Evolutionary conservation across 805 yeast genomes (phyloP), one percentile per base, ranked within the genome.

Genomic region (Pichia sporocuriosa): DNA sequence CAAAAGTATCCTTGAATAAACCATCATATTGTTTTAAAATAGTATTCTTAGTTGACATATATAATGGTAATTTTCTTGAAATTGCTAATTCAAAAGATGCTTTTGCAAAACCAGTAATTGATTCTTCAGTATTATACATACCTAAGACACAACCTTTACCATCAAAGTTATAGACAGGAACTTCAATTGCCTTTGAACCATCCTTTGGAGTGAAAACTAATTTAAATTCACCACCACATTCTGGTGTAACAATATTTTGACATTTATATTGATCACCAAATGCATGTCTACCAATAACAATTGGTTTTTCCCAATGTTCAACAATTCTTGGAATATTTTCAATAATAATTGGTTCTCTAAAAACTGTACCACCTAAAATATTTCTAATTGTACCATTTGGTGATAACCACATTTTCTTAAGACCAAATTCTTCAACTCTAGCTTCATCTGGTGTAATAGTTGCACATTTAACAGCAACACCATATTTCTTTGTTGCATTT

Each of bases 381-480:
- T 90, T 90, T 68, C 97, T 81, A 62, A 90, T 85, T 38, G 97
- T 90, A 46, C 97, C 97, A 66, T 90, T 90, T 50, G 97, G 97
- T 13, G 96, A 86, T 46, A 83, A 73, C 97, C 97, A 90, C 97
- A 90, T 90, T 65, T 88, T 84, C 70, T 90, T 88, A 64, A 90
- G 74, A 43, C 75, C 69, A 66, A 87, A 90, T 66, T 90, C 97
- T 64, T 84, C 70, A 40, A 90, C 97, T 57, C 97, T 79, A 36
- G 86, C 93, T 69, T 90, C 97, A 61, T 86, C 95, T 7, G 97
- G 97, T n/a, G 97, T 90, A 63, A 90, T 90, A 39, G 97, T 90
- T 44, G 97, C 97, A 70, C 97, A 90, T 69, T 90, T 90, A 54
- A 90, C 86, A 24, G 95, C 97, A 44, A 90, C 97, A 41, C 86